Evolutionary conservation across 257 asterid genomes (phyloP).

Genomic region (Solanum stenotomum): DNA sequence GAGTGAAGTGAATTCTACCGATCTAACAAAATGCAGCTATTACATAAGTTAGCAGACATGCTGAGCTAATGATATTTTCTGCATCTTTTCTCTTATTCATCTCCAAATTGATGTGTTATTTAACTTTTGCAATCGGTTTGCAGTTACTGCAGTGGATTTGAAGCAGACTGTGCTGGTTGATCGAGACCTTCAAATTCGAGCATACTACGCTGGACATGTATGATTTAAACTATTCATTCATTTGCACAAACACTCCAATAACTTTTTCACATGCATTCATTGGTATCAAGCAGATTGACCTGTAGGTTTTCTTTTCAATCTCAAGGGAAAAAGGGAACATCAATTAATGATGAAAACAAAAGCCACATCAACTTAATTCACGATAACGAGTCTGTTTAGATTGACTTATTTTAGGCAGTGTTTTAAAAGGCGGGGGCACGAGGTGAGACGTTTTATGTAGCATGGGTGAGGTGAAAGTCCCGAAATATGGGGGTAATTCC

Average conservation of each 20-base stretch:
- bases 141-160: constrained; percentile 83
- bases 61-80: neutral
- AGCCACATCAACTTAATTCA: neutral
- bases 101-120: neutral
- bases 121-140: constrained; percentile 1
- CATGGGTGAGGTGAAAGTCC: neutral
- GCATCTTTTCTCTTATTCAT: neutral
- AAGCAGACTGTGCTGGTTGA: constrained; percentile 86
- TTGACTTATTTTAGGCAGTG: neutral
- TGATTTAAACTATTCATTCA: constrained; percentile 3
- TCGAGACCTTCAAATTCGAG: constrained; percentile 75
- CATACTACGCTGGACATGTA: constrained; percentile 98
- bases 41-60: neutral
- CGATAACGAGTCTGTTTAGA: neutral
- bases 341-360: neutral
- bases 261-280: neutral
- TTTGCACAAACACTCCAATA: neutral
- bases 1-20: neutral
- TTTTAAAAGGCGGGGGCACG: neutral
- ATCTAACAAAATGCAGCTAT: neutral
- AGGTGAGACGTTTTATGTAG: neutral
- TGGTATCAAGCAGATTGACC: neutral
- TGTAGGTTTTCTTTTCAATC: neutral
- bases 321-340: neutral
- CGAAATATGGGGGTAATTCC: neutral